phyloP scores from a whole-genome alignment of 352 stramenopile species.

The Phytophthora pisi region DNA sequence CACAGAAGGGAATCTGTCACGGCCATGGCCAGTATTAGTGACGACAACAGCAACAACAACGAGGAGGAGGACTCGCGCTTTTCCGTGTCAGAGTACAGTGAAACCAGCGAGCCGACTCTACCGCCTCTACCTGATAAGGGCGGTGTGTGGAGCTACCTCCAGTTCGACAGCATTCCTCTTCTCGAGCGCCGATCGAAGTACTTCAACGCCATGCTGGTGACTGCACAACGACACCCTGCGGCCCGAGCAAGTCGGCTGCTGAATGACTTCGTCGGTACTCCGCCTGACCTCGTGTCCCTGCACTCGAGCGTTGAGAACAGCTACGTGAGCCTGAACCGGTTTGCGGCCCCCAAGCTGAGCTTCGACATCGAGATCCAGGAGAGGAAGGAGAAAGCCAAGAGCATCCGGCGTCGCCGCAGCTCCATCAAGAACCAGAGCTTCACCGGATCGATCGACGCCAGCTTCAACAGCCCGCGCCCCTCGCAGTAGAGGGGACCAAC shows the following conservation, averaged over 20 bases:
- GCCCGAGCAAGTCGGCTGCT: slow-evolving; percentile 62
- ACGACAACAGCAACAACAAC: slow-evolving; percentile 27
- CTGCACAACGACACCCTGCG: slow-evolving; percentile 51
- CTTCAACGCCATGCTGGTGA: slow-evolving; percentile 71
- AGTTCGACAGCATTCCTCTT: slow-evolving; percentile 65
- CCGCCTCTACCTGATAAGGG: slow-evolving; percentile 70
- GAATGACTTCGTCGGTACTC: slow-evolving; percentile 73
- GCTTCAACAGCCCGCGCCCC: slow-evolving; percentile 17
- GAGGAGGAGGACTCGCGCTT: slow-evolving; percentile 24
- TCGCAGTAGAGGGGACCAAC: slow-evolving; percentile 22
- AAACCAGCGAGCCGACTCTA: slow-evolving; percentile 31
- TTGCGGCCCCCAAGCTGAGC: slow-evolving; percentile 66
- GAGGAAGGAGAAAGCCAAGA: slow-evolving; percentile 72
- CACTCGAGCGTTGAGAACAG: slow-evolving; percentile 67
- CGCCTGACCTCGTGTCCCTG: slow-evolving; percentile 58
- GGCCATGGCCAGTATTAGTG: slow-evolving; percentile 36
- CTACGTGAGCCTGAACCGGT: slow-evolving; percentile 84
- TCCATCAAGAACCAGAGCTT: slow-evolving; percentile 51
- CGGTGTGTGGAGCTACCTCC: slow-evolving; percentile 76
- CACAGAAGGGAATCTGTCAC: slow-evolving; percentile 33
- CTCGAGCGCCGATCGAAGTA: slow-evolving; percentile 65
- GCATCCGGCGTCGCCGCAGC: slow-evolving; percentile 59
- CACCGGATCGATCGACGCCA: slow-evolving; percentile 33
- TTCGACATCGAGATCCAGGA: slow-evolving; percentile 78
- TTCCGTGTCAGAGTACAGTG: slow-evolving; percentile 29